Conservation (phyloP, 2,329 filamentous ascomycete genomes). For the Cercospora berteroae region DNA sequence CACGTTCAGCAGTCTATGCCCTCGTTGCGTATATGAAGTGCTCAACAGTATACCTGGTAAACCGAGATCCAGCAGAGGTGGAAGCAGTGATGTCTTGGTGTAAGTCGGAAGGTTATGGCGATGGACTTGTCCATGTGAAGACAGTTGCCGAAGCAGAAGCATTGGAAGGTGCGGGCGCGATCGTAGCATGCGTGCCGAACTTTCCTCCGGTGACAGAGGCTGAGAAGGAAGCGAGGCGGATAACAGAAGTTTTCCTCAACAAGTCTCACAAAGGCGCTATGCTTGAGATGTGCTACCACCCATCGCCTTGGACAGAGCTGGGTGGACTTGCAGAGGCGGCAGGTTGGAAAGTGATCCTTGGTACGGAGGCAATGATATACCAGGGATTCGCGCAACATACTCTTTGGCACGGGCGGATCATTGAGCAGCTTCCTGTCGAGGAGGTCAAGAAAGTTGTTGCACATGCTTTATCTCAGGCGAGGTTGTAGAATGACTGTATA, state of each 20-base stretch:
- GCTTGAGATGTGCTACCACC: conserved; percentile 83
- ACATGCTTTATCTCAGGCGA: conserved; percentile 29
- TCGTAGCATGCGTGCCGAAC: conserved; percentile 74
- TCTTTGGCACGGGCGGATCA: conserved; percentile 60
- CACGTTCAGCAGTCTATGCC: conserved; percentile 74
- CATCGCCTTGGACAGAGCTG: conserved; percentile 65
- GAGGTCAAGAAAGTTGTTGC: conserved; percentile 57
- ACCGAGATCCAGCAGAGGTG: conserved; percentile 68
- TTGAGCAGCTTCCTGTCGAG: conserved; percentile 58
- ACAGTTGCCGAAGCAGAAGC: conserved; percentile 59
- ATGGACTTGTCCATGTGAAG: conserved; percentile 60
- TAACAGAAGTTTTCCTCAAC: conserved; percentile 53
- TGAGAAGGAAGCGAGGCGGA: conserved; percentile 60
- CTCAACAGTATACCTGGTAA: conserved; percentile 71
- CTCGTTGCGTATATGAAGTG: conserved; percentile 67
- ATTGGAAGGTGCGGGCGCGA: conserved; percentile 61
- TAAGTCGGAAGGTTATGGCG: conserved; percentile 57
- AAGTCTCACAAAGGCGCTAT: conserved; percentile 63
- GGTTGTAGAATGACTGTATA: conserved; percentile 12
- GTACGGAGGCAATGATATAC: conserved; percentile 74
- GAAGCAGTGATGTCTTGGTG: conserved; percentile 66
- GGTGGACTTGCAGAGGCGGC: conserved; percentile 58
- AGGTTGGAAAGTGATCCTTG: conserved; percentile 72
- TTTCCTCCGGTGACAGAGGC: conserved; percentile 64
- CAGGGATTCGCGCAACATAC: conserved; percentile 66